These are phyloP conservation scores for Umbelopsis vinacea DNA, from an alignment of 192 early-diverging fungal genomes.

Conservation along the genomic window DNA sequence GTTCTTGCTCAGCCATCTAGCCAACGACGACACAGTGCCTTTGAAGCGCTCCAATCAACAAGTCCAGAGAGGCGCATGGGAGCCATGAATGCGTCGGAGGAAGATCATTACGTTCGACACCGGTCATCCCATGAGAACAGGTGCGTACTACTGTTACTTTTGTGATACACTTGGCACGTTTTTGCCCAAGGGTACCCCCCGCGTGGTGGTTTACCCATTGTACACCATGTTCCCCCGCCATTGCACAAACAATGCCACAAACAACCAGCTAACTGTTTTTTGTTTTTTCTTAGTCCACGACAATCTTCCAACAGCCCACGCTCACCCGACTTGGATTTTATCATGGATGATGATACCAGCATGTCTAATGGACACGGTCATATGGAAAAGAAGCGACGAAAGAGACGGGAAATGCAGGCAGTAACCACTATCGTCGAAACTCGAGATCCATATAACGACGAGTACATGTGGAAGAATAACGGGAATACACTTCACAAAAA, in stretches of 20 bases:
- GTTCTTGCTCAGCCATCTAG: not conserved
- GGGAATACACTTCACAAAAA: slow-evolving; percentile 50
- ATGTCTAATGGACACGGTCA: not conserved
- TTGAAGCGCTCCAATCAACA: not conserved
- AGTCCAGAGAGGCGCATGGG: not conserved
- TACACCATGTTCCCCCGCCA: slow-evolving; percentile 10
- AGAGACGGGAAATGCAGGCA: slow-evolving; percentile 63
- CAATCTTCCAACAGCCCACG: slow-evolving; percentile 1
- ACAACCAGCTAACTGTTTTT: not conserved
- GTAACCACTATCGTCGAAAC: slow-evolving; percentile 63
- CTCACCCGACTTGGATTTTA: slow-evolving; percentile 1
- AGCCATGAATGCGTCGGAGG: not conserved
- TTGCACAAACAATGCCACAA: not conserved
- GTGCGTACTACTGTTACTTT: not conserved
- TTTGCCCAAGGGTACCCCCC: slow-evolving; percentile 1
- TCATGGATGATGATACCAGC: not conserved
- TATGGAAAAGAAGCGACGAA: slow-evolving; percentile 41
- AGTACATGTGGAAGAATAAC: slow-evolving; percentile 48
- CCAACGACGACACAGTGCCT: slow-evolving; percentile 12
- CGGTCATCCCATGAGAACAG: slow-evolving; percentile 20
- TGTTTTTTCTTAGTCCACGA: not conserved
- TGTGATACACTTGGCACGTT: slow-evolving; percentile 1
- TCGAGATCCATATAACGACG: slow-evolving; percentile 40
- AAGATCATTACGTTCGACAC: not conserved
- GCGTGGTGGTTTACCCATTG: slow-evolving; percentile 1